These are phyloP conservation scores for Haematococcus lacustris DNA, from an alignment of 139 green algal species.

Conservation along the genomic window DNA sequence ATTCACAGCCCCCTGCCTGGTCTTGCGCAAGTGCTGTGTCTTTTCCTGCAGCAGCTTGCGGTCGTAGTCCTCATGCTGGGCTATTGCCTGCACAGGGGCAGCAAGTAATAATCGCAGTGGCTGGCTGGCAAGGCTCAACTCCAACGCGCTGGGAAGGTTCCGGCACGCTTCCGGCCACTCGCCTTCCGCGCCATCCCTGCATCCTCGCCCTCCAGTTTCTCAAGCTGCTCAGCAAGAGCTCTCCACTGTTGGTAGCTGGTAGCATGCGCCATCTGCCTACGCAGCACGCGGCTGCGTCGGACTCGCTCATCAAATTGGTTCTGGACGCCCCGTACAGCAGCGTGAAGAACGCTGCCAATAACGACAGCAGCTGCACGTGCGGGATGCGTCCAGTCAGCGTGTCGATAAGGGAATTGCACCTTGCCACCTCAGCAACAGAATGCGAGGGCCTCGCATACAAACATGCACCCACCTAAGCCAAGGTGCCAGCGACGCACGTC, in stretches of 20 bases:
- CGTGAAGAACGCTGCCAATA: not conserved
- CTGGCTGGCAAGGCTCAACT: not conserved
- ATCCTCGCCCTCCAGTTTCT: conserved; percentile 6
- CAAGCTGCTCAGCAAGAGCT: conserved; percentile 1
- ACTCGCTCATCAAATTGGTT: conserved; percentile 7
- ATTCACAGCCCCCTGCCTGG: conserved; percentile 44
- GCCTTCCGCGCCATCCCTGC: not conserved
- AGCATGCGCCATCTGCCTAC: not conserved
- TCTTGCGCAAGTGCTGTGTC: conserved; percentile 48
- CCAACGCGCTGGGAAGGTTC: not conserved
- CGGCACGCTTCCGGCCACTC: not conserved
- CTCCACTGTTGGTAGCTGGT: conserved; percentile 6
- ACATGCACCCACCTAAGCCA: conserved; percentile 42
- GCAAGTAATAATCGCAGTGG: not conserved
- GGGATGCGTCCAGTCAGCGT: conserved; percentile 11
- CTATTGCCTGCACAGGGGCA: conserved; percentile 13
- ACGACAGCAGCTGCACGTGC: conserved; percentile 3
- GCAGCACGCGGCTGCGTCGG: not conserved
- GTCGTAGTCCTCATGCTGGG: conserved; percentile 70
- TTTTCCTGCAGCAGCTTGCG: conserved; percentile 71
- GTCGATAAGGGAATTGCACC: not conserved
- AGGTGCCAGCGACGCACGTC: conserved; percentile 59
- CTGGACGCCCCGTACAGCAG: not conserved
- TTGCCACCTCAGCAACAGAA: not conserved
- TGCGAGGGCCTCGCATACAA: not conserved